A percentile compares a stretch with the other conserved stretches of the same genome.
These are phyloP conservation scores for Raffaelea ambrosiae DNA, from an alignment of 2,329 filamentous ascomycete genomes.

Conservation along the genomic window DNA sequence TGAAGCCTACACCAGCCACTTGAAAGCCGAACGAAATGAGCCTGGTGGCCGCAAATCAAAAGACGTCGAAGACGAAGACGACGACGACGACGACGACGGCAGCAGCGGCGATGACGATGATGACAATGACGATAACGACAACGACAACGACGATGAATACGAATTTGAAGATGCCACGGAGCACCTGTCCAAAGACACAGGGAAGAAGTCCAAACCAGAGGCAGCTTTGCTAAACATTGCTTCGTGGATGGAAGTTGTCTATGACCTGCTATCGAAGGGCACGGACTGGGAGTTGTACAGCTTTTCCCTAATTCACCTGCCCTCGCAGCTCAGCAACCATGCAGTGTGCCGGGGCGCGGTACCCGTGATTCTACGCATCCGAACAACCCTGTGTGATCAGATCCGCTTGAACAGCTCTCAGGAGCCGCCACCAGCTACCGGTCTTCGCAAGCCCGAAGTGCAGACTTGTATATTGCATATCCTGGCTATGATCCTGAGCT, in stretches of 20 bases:
- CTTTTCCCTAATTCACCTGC: slow-evolving; percentile 77
- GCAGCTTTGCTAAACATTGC: slow-evolving; percentile 43
- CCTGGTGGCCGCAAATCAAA: slow-evolving; percentile 1
- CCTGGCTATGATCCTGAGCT: slow-evolving; percentile 81
- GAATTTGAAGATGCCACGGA: neutral
- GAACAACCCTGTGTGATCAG: slow-evolving; percentile 72
- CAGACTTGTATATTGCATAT: slow-evolving; percentile 82
- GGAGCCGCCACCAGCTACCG: slow-evolving; percentile 71
- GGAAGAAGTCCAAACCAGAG: neutral
- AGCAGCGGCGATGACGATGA: neutral
- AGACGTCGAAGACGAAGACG: neutral
- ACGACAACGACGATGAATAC: neutral
- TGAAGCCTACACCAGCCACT: neutral
- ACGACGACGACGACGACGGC: neutral
- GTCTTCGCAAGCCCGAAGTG: slow-evolving; percentile 79
- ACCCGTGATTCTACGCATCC: slow-evolving; percentile 65
- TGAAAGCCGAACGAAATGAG: slow-evolving; percentile 9
- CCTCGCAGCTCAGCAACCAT: slow-evolving; percentile 83
- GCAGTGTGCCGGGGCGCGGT: slow-evolving; percentile 70
- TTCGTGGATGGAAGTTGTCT: slow-evolving; percentile 68
- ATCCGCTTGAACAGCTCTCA: slow-evolving; percentile 68
- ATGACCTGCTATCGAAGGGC: slow-evolving; percentile 64
- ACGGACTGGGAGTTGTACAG: slow-evolving; percentile 90
- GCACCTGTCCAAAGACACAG: neutral
- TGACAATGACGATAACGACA: neutral